phyloP scores from a whole-genome alignment of 2,329 filamentous ascomycete species.

The Epicoccum nigrum region DNA sequence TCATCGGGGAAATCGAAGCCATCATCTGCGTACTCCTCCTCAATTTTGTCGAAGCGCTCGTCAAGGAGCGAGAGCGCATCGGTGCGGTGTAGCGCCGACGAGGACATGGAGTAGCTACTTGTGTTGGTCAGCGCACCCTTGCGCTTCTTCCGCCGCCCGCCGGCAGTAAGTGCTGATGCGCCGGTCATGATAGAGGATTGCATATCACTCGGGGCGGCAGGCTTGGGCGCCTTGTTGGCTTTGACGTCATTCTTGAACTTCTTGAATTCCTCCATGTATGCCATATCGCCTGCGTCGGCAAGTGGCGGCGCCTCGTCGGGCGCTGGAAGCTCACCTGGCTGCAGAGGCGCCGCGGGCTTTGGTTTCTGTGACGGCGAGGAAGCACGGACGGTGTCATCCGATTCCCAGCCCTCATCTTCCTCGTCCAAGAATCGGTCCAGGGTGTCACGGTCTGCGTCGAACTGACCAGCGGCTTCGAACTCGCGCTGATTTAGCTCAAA shows the following conservation, averaged over 20 bases:
- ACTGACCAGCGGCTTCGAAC: slow-evolving; percentile 68
- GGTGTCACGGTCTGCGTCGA: slow-evolving; percentile 34
- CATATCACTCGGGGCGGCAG: slow-evolving; percentile 64
- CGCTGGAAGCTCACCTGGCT: slow-evolving; percentile 47
- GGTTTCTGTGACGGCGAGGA: slow-evolving; percentile 48
- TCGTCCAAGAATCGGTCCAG: slow-evolving; percentile 57
- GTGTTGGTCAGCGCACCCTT: slow-evolving; percentile 91
- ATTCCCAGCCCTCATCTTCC: slow-evolving; percentile 89
- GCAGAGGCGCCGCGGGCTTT: slow-evolving; percentile 55
- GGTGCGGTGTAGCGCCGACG: slow-evolving; percentile 83
- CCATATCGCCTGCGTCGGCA: slow-evolving; percentile 63
- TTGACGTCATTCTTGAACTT: slow-evolving; percentile 86
- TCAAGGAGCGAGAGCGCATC: slow-evolving; percentile 87
- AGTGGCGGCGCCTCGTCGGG: slow-evolving; percentile 43
- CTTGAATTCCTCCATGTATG: slow-evolving; percentile 91
- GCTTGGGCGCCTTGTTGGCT: slow-evolving; percentile 50
- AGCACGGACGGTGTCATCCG: slow-evolving; percentile 84
- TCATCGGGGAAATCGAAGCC: slow-evolving; percentile 49
- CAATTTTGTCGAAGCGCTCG: slow-evolving; percentile 86
- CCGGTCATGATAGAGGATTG: slow-evolving; percentile 73
- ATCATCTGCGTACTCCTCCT: slow-evolving; percentile 72
- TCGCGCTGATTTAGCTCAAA: slow-evolving; percentile 78
- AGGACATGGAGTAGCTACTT: slow-evolving; percentile 90
- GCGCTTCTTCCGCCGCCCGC: slow-evolving; percentile 87
- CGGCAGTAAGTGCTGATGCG: slow-evolving; percentile 71